Evolutionary conservation across 1,284 basidiomycete genomes (phyloP).

Genomic region (Vanrija sp.): DNA sequence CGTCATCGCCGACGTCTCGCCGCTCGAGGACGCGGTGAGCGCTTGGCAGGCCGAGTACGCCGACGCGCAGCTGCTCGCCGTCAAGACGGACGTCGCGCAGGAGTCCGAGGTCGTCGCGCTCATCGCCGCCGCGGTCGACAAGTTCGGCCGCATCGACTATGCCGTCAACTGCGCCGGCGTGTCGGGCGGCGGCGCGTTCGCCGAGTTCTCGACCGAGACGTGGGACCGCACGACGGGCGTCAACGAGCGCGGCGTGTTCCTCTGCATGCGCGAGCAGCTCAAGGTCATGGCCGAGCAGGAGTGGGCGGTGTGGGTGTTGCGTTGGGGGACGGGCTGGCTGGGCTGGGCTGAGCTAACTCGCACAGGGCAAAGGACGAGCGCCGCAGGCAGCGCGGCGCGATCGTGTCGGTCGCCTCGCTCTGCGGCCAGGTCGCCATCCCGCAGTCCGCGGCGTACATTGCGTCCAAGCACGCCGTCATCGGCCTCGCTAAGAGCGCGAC

Average conservation of each 20-base stretch:
- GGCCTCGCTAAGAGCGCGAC: slow-evolving; percentile 18
- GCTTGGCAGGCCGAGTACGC: neutral
- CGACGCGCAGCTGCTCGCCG: slow-evolving; percentile 1
- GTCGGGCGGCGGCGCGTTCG: slow-evolving; percentile 13
- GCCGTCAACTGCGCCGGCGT: slow-evolving; percentile 35
- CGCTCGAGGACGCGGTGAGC: neutral
- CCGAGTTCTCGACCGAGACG: slow-evolving; percentile 14
- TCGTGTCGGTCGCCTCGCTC: slow-evolving; percentile 18
- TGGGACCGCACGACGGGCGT: slow-evolving; percentile 30
- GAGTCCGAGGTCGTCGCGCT: slow-evolving; percentile 2
- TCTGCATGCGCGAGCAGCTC: slow-evolving; percentile 22
- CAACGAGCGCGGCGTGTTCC: slow-evolving; percentile 24
- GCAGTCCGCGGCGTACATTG: slow-evolving; percentile 9
- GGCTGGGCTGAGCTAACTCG: neutral
- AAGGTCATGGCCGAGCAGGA: slow-evolving; percentile 22
- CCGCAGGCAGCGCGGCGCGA: slow-evolving; percentile 20
- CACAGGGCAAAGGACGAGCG: slow-evolving; percentile 4
- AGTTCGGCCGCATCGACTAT: slow-evolving; percentile 34
- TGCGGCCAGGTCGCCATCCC: slow-evolving; percentile 2
- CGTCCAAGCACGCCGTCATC: slow-evolving; percentile 21
- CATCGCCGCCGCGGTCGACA: neutral
- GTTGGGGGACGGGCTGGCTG: too few species aligned
- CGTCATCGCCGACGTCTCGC: slow-evolving; percentile 1
- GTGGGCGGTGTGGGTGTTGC: neutral
- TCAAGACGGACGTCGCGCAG: slow-evolving; percentile 11